Percentiles rank a stretch among this genome's conserved stretches.
Evolutionary conservation across 1,139 yeast genomes (phyloP).

Genomic region (Wickerhamomyces sp.): DNA sequence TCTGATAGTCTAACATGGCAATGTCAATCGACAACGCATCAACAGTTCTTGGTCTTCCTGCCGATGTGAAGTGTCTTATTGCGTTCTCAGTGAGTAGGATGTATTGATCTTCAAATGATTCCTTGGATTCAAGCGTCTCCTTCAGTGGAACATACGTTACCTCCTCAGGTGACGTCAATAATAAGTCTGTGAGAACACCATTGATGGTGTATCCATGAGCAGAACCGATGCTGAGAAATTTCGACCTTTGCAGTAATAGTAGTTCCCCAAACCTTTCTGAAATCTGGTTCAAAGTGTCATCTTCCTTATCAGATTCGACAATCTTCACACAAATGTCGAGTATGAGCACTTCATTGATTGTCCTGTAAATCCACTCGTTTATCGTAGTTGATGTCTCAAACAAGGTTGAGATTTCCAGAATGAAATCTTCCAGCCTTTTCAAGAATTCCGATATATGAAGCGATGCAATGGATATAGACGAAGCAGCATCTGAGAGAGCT

Average conservation of each 20-base stretch:
- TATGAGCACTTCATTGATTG: slow-evolving; percentile 15
- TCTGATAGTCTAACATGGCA: slow-evolving; percentile 63
- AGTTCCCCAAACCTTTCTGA: slow-evolving; percentile 44
- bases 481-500: slow-evolving; percentile 23
- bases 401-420: slow-evolving; percentile 34
- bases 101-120: slow-evolving; percentile 25
- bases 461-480: slow-evolving; percentile 34
- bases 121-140: slow-evolving; percentile 15
- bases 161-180: background rate
- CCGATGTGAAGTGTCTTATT: slow-evolving; percentile 23
- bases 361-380: slow-evolving; percentile 20
- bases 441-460: slow-evolving; percentile 28
- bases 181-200: slow-evolving; percentile 38
- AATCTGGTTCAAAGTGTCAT: slow-evolving; percentile 9
- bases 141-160: slow-evolving; percentile 14
- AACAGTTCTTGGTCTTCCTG: slow-evolving; percentile 47
- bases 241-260: slow-evolving; percentile 39
- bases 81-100: slow-evolving; percentile 27
- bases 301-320: slow-evolving; percentile 5
- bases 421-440: slow-evolving; percentile 30
- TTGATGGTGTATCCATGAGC: slow-evolving; percentile 32
- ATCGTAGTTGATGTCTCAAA: slow-evolving; percentile 15
- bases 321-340: slow-evolving; percentile 13
- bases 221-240: slow-evolving; percentile 35
- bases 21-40: slow-evolving; percentile 78